Evolutionary conservation across 495 filamentous ascomycete genomes (phyloP).

Genomic region (Xylaria venustula): DNA sequence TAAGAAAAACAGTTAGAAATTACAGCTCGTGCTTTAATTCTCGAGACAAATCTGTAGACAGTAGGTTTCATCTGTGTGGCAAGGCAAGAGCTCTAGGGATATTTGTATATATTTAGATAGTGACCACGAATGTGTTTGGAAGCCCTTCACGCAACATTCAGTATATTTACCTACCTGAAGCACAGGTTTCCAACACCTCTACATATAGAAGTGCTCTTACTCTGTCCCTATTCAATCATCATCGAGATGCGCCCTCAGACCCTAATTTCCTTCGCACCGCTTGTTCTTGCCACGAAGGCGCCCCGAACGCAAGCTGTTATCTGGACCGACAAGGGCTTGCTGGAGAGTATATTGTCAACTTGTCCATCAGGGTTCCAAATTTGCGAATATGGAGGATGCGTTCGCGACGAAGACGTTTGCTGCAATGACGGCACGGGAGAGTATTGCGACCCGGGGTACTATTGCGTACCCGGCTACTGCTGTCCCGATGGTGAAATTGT

Average conservation of each 20-base stretch:
- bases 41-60: too few relatives aligned
- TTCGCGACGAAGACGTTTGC: background rate
- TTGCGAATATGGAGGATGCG: background rate
- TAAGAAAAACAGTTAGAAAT: too few relatives aligned
- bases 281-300: background rate
- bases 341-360: background rate
- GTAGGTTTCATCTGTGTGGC: too few relatives aligned
- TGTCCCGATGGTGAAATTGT: slow-evolving; percentile 19
- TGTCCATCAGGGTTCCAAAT: background rate
- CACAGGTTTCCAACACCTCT: too few relatives aligned
- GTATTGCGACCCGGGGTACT: slow-evolving; percentile 22
- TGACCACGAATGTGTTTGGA: too few relatives aligned
- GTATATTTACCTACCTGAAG: too few relatives aligned
- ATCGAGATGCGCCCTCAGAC: background rate
- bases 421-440: slow-evolving; percentile 26
- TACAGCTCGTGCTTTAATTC: too few relatives aligned
- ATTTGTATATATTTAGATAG: too few relatives aligned
- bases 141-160: too few relatives aligned
- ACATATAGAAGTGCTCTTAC: background rate
- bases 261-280: background rate
- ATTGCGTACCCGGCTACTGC: slow-evolving; percentile 23
- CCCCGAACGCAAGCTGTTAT: background rate
- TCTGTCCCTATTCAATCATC: too few relatives aligned
- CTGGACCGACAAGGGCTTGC: background rate
- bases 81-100: too few relatives aligned